phyloP scores from a whole-genome alignment of 192 early-diverging fungal genomes.

The Umbelopsis sp. region DNA sequence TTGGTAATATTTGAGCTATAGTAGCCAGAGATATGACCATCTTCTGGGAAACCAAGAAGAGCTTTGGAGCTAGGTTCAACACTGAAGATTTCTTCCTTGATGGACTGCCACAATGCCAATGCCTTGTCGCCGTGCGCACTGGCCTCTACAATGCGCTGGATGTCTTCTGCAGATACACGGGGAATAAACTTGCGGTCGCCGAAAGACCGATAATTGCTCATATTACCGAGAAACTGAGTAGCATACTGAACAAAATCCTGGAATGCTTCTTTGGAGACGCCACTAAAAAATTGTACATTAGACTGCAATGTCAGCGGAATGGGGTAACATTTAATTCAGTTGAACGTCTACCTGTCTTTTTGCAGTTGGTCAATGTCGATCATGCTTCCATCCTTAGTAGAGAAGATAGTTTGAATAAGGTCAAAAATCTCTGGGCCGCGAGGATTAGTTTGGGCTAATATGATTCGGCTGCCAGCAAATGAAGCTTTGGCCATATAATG shows the following conservation, averaged over 20 bases:
- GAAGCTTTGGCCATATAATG: conserved; percentile 56
- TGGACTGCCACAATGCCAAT: conserved; percentile 26
- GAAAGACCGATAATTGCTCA: conserved; percentile 63
- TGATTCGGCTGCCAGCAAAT: conserved; percentile 52
- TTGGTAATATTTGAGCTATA: conserved; percentile 54
- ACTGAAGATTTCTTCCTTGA: conserved; percentile 41
- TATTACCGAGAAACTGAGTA: conserved; percentile 51
- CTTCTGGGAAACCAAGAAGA: conserved; percentile 59
- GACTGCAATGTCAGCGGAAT: background rate
- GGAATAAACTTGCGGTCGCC: conserved; percentile 68
- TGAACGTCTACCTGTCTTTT: conserved; percentile 8
- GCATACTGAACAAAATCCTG: conserved; percentile 56
- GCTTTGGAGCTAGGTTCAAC: conserved; percentile 42
- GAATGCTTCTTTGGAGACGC: conserved; percentile 49
- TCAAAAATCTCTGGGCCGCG: conserved; percentile 37
- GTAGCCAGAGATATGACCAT: conserved; percentile 63
- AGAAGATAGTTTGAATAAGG: conserved; percentile 45
- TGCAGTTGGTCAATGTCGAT: conserved; percentile 20
- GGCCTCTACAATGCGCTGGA: conserved; percentile 47
- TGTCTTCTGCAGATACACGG: conserved; percentile 39
- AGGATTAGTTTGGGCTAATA: conserved; percentile 40
- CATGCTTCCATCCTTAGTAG: conserved; percentile 23
- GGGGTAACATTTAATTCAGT: background rate
- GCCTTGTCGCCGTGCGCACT: conserved; percentile 26
- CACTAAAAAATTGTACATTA: conserved; percentile 21